Evolutionary conservation across 805 yeast species (phyloP).

Genomic region (Cyberlindnera mississippiensis): DNA sequence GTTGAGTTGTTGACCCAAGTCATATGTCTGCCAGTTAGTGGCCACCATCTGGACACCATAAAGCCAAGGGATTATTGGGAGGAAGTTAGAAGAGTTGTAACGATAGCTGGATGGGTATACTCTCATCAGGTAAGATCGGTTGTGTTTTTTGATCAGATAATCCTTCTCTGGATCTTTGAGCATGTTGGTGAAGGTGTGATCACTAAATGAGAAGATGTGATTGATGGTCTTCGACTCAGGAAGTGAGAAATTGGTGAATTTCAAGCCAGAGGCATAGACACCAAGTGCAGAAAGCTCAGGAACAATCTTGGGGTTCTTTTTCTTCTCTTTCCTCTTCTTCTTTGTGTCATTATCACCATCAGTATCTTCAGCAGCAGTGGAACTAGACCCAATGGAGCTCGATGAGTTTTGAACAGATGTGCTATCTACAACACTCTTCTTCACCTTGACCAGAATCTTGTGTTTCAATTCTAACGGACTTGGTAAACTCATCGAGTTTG

Average conservation of each 20-base stretch:
- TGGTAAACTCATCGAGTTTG: constrained; percentile 44
- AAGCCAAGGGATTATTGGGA: constrained; percentile 77
- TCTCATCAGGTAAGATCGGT: constrained; percentile 69
- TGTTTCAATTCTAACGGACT: constrained; percentile 72
- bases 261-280: constrained; percentile 60
- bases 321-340: constrained; percentile 3
- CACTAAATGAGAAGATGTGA: constrained; percentile 87
- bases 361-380: constrained; percentile 30
- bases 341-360: constrained; percentile 3
- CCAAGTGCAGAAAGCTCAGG: constrained; percentile 57
- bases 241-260: constrained; percentile 75
- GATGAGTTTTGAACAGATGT: constrained; percentile 20
- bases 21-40: constrained; percentile 93
- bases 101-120: constrained; percentile 83
- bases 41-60: constrained; percentile 94
- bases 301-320: constrained; percentile 27
- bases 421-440: constrained; percentile 35
- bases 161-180: constrained; percentile 54
- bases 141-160: constrained; percentile 68
- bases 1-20: constrained; percentile 83
- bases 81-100: constrained; percentile 74
- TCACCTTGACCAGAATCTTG: constrained; percentile 73
- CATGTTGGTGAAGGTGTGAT: constrained; percentile 61
- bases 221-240: constrained; percentile 79
- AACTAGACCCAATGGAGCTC: constrained; percentile 27